phyloP scores from a whole-genome alignment of 257 asterid genomes.

The Gentiana dahurica region DNA sequence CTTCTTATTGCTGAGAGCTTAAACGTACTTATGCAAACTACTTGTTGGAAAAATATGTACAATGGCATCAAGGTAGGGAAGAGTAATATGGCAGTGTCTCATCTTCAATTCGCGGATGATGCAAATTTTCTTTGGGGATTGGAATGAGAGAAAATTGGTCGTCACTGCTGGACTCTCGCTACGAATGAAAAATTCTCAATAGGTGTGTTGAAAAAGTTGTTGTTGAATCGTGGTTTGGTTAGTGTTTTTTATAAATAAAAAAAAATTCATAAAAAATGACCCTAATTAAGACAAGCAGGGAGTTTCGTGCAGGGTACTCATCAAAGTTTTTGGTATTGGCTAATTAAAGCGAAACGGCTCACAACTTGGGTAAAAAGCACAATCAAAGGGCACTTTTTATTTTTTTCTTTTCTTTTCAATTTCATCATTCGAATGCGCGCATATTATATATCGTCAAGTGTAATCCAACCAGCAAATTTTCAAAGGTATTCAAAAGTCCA shows the following conservation, averaged over 20 bases:
- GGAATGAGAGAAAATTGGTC: no score
- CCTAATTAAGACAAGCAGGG: neutral
- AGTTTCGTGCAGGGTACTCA: constrained; percentile 14
- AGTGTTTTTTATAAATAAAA: neutral
- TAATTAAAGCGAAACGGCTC: constrained; percentile 16
- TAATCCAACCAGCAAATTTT: neutral
- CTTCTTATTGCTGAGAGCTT: no score
- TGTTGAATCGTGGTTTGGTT: no score
- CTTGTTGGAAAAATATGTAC: no score
- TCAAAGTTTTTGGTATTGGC: constrained; percentile 12
- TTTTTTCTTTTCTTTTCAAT: constrained; percentile 17
- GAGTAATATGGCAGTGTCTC: no score
- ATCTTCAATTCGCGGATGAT: no score
- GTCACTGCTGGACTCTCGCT: no score
- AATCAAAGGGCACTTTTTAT: constrained; percentile 52
- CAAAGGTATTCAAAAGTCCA: constrained; percentile 12
- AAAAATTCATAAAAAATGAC: neutral
- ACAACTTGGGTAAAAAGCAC: constrained; percentile 35
- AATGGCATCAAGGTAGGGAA: no score
- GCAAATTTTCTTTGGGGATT: no score
- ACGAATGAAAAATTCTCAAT: no score
- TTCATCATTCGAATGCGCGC: constrained; percentile 19
- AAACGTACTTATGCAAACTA: no score
- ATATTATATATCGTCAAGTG: constrained; percentile 10
- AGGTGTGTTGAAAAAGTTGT: no score